phyloP scores from a whole-genome alignment of 1,139 yeast genomes.

The Candida smagusa region DNA sequence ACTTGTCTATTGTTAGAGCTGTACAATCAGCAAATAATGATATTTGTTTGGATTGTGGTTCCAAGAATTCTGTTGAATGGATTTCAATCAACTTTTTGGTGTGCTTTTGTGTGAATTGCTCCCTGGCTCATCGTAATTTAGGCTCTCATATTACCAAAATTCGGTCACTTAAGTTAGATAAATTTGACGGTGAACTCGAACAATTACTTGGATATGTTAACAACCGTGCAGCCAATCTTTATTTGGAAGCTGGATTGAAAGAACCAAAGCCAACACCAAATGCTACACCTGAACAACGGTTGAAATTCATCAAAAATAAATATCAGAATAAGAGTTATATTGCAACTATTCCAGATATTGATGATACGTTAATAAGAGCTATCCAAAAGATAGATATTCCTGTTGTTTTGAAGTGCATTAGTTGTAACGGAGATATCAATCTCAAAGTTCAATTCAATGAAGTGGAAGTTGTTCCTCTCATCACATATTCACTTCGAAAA shows the following conservation, averaged over 20 bases:
- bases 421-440: slow-evolving; percentile 50
- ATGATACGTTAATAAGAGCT: slow-evolving; percentile 37
- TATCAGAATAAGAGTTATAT: slow-evolving; percentile 43
- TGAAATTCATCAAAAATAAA: slow-evolving; percentile 48
- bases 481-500: slow-evolving; percentile 61
- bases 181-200: slow-evolving; percentile 41
- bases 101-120: slow-evolving; percentile 78
- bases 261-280: slow-evolving; percentile 7
- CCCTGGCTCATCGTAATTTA: slow-evolving; percentile 54
- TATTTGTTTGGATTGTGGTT: slow-evolving; percentile 78
- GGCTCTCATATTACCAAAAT: slow-evolving; percentile 53
- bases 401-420: slow-evolving; percentile 44
- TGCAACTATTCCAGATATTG: slow-evolving; percentile 20
- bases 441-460: slow-evolving; percentile 30
- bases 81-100: slow-evolving; percentile 73
- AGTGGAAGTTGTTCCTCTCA: slow-evolving; percentile 36
- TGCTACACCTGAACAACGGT: slow-evolving; percentile 32
- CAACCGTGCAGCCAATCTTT: slow-evolving; percentile 35
- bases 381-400: slow-evolving; percentile 49
- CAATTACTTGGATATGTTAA: slow-evolving; percentile 41
- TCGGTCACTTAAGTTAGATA: slow-evolving; percentile 48
- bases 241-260: slow-evolving; percentile 29
- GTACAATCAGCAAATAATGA: slow-evolving; percentile 54
- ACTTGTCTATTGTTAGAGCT: slow-evolving; percentile 42
- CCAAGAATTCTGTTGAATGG: slow-evolving; percentile 74